phyloP scores from a whole-genome alignment of 495 filamentous ascomycete genomes.

The Xylaria castorea region DNA sequence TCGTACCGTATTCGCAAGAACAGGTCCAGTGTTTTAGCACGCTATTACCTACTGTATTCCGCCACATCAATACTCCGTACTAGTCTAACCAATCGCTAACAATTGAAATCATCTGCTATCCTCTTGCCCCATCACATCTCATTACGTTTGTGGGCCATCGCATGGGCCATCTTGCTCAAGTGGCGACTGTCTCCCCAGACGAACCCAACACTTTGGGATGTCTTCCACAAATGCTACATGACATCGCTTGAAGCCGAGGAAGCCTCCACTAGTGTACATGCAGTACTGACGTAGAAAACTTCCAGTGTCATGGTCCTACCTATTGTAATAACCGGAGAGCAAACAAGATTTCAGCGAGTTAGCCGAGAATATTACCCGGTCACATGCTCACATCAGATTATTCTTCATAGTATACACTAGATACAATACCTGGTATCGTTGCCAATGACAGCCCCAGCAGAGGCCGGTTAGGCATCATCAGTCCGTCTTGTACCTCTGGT shows the following conservation, averaged over 20 bases:
- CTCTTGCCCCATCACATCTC: neutral
- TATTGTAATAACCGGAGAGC: neutral
- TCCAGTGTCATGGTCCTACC: neutral
- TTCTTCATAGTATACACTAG: neutral
- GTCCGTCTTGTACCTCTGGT: neutral
- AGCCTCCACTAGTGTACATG: neutral
- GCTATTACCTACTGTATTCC: neutral
- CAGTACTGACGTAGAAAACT: neutral
- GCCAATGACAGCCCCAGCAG: neutral
- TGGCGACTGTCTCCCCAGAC: neutral
- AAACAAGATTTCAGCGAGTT: constrained; percentile 2
- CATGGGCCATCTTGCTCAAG: neutral
- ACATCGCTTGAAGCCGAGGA: constrained; percentile 12
- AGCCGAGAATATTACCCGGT: constrained; percentile 8
- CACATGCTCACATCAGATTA: neutral
- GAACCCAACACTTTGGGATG: neutral
- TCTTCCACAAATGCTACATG: neutral
- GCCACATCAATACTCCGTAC: neutral
- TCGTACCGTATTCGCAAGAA: constrained; percentile 15
- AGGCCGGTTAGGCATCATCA: neutral
- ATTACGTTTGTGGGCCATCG: neutral
- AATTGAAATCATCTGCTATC: neutral
- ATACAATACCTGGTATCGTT: neutral
- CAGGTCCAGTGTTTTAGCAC: neutral
- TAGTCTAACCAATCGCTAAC: constrained; percentile 6